These are phyloP conservation scores for Conringia planisiliqua DNA, from an alignment of 345 rosid genomes.

Conservation along the genomic window DNA sequence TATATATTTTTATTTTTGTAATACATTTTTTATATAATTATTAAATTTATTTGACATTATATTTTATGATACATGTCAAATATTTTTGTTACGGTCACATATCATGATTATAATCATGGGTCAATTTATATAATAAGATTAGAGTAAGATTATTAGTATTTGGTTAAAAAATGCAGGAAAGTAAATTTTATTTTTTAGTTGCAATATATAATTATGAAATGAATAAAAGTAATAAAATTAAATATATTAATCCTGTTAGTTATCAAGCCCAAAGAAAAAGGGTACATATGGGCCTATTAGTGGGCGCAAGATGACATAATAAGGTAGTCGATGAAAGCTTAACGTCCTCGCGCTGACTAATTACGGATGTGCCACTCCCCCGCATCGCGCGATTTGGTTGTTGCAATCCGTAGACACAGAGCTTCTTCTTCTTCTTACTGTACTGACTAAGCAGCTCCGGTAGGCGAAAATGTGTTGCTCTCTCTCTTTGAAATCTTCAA, in stretches of 20 bases:
- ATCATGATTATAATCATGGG: too few relatives aligned
- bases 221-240: too few relatives aligned
- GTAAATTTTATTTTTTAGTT: too few relatives aligned
- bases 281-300: background rate
- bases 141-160: too few relatives aligned
- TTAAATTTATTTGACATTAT: too few relatives aligned
- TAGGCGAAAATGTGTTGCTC: slow-evolving; percentile 25
- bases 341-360: background rate
- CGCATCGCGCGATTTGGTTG: slow-evolving; percentile 11
- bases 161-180: too few relatives aligned
- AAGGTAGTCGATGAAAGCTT: background rate
- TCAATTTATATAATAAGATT: too few relatives aligned
- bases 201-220: too few relatives aligned
- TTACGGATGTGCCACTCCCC: slow-evolving; percentile 17
- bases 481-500: slow-evolving; percentile 21
- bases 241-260: background rate
- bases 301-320: background rate
- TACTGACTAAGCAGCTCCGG: slow-evolving; percentile 2
- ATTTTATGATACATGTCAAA: too few relatives aligned
- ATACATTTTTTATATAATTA: too few relatives aligned
- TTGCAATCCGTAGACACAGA: background rate
- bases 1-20: too few relatives aligned
- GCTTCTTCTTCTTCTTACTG: slow-evolving; percentile 8
- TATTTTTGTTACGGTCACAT: too few relatives aligned
- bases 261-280: background rate